Evolutionary conservation across 768 basidiomycete species (phyloP), one percentile per base, ranked within the genome.

Genomic region (Tulasnella sp.): DNA sequence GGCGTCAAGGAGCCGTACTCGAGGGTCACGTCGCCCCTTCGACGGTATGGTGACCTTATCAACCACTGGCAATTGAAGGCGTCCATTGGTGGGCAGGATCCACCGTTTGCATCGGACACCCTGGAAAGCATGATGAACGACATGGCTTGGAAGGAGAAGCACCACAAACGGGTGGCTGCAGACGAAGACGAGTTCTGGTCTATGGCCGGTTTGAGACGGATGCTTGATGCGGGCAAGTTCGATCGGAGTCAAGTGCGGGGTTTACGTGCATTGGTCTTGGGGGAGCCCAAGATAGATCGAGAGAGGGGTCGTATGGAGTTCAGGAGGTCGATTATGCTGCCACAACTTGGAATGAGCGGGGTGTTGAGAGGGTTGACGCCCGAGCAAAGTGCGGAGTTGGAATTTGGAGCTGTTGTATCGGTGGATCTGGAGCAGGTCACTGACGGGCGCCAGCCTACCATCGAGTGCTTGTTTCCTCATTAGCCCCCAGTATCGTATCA

Each of bases 1-100:
- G 91, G 86, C 0, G 69, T 89, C n/a, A 78, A 79, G 1, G 80
- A 86, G 63, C 94, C 94, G 3, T 99, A 99, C 69, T 72, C 78
- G 17, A 80, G 88, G 21, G 82, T 79, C 8, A 97, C 96, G 8
- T 90, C 86, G 4, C 96, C 96, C 0, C 73, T 99, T 45, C 80
- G 96, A 43, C 82, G 96, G 45, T 96, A 82, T 70, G 71, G 73
- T 34, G 96, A 99, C 70, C 69, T 96, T 58, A 69, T 93, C 11
- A 73, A 75, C 9, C 96, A 98, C 72, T 99, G 93, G 91, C 94
- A 98, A 70, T 81, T 99, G 71, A 94, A 96, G 67, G 5, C 71
- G 69, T 11, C 69, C 67, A 5, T 64, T 26, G 66, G 63, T 5
- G 48, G 60, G 38, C 70, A 74, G 4, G 60, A 58, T 48, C 71